Percentiles rank a stretch among this genome's conserved stretches.
Evolutionary conservation across 2,329 filamentous ascomycete species (phyloP).

Genomic region (Aschersonia sp.): DNA sequence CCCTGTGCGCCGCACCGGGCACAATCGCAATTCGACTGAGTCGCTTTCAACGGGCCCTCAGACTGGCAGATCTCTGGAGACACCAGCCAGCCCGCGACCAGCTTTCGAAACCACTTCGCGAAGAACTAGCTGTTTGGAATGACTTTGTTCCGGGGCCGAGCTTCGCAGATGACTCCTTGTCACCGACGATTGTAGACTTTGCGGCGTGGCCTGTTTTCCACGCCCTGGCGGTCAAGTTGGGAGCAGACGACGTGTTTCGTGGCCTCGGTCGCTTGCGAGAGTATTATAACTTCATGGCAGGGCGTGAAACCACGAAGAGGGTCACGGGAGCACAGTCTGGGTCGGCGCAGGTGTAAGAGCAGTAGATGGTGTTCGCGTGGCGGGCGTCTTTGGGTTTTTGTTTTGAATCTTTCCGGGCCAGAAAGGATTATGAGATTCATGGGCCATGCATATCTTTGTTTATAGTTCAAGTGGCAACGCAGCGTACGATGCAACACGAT

Average conservation of each 20-base stretch:
- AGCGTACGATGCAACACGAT: too few relatives aligned
- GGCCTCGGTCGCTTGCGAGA: not conserved
- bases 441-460: too few relatives aligned
- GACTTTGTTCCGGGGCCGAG: conserved; percentile 10
- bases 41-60: conserved; percentile 24
- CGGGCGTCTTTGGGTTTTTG: too few relatives aligned
- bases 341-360: not conserved
- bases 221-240: conserved; percentile 22
- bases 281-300: not conserved
- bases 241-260: conserved; percentile 13
- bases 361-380: not conserved
- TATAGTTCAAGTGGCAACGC: too few relatives aligned
- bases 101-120: conserved; percentile 10
- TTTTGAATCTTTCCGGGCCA: too few relatives aligned
- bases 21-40: conserved; percentile 22
- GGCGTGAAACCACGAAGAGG: not conserved
- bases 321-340: not conserved
- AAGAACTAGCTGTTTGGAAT: conserved; percentile 27
- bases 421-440: too few relatives aligned
- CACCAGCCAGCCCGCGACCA: not conserved
- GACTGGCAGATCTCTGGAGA: conserved; percentile 15
- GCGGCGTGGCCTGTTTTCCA: conserved; percentile 42
- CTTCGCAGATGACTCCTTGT: not conserved
- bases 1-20: conserved; percentile 9
- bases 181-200: conserved; percentile 27